Conservation (phyloP, 495 filamentous ascomycete genomes). For the Aspergillus taichungensis region DNA sequence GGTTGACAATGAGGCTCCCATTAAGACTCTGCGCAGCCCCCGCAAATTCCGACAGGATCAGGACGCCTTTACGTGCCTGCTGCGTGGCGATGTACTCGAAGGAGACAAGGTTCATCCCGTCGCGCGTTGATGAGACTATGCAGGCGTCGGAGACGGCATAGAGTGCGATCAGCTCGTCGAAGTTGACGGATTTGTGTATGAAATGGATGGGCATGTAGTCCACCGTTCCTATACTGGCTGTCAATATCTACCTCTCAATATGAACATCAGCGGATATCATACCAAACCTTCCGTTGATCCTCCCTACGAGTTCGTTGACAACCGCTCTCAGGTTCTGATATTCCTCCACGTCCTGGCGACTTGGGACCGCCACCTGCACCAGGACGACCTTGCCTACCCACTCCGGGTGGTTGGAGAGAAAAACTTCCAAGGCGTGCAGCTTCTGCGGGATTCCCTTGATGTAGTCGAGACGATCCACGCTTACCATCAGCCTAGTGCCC, state of each 20-base stretch:
- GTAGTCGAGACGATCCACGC: constrained; percentile 81
- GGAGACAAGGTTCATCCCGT: constrained; percentile 87
- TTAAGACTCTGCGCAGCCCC: constrained; percentile 79
- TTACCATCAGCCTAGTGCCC: constrained; percentile 82
- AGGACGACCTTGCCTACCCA: constrained; percentile 85
- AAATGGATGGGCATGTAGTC: constrained; percentile 92
- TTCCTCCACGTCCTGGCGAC: constrained; percentile 78
- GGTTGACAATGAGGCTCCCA: constrained; percentile 75
- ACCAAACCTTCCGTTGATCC: constrained; percentile 82
- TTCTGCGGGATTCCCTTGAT: constrained; percentile 91
- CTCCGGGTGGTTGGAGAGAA: constrained; percentile 80
- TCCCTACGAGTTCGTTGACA: constrained; percentile 78
- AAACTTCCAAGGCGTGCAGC: constrained; percentile 77
- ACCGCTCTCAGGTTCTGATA: constrained; percentile 82
- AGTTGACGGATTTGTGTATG: constrained; percentile 74
- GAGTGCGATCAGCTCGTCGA: constrained; percentile 76
- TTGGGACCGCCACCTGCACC: constrained; percentile 83
- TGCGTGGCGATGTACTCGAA: constrained; percentile 89
- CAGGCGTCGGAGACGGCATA: constrained; percentile 82
- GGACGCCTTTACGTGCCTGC: constrained; percentile 66
- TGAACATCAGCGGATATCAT: background rate
- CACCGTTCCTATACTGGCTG: constrained; percentile 50
- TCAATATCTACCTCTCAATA: background rate
- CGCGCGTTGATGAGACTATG: constrained; percentile 75
- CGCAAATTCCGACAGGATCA: constrained; percentile 83